phyloP scores from a whole-genome alignment of 192 early-diverging fungal species.

The Ramicandelaber brevisporus region DNA sequence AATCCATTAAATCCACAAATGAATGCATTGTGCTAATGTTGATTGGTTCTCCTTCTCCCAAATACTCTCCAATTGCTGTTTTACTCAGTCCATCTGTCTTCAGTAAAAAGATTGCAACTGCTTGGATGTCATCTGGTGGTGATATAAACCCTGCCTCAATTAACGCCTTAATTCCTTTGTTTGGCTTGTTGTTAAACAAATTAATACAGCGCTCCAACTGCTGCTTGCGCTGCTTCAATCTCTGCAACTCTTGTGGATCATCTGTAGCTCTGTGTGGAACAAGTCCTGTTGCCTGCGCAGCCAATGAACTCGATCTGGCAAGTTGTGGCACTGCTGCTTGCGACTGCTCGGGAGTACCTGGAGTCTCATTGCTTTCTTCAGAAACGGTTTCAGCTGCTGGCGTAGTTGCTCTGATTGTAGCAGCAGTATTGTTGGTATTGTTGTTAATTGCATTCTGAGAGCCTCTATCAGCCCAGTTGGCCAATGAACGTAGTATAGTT shows the following conservation, averaged over 20 bases:
- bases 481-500: conserved; percentile 32
- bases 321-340: too few relatives aligned
- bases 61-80: conserved; percentile 69
- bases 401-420: conserved; percentile 3
- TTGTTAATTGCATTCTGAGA: conserved; percentile 3
- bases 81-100: conserved; percentile 75
- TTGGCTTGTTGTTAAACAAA: conserved; percentile 70
- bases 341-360: too few relatives aligned
- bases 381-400: too few relatives aligned
- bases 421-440: conserved; percentile 3
- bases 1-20: conserved; percentile 82
- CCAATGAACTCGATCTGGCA: conserved; percentile 3
- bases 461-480: conserved; percentile 30
- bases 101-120: too few relatives aligned
- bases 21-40: conserved; percentile 91
- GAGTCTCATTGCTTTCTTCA: too few relatives aligned
- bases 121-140: too few relatives aligned
- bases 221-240: conserved; percentile 65
- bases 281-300: conserved; percentile 2
- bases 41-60: conserved; percentile 77
- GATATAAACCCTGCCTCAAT: conserved; percentile 40
- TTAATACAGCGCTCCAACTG: conserved; percentile 48
- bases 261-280: conserved; percentile 13
- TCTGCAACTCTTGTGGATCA: conserved; percentile 67
- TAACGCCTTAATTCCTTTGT: conserved; percentile 64